Base-by-base conservation (phyloP, 164 flowering plant species). In the Saururus chinensis region DNA sequence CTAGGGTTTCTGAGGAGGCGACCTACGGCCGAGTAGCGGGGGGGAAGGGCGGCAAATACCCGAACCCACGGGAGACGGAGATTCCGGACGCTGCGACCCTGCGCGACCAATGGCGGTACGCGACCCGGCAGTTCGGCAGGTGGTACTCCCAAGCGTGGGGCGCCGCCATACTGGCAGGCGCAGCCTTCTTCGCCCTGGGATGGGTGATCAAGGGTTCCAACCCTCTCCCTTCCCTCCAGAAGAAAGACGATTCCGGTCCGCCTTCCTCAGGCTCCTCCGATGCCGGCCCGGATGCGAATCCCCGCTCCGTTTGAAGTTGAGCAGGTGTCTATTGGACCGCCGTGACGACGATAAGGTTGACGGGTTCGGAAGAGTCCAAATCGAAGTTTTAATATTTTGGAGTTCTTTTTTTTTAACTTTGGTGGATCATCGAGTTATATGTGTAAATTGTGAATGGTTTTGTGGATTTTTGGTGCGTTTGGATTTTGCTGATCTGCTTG, bases 81-180 rank as follows among this genome's bases (percentile, higher is more conserved):
- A 88, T 72, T 61, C 89, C 96, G 19, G 90, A 88, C 71, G 66
- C 88, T n/a, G 85, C 83, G 4, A 82, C 96, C 1, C 85, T 88
- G 41, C 70, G 86, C 24, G 90, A 88, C n/a, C 92, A 88, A 42
- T 86, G 89, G 92, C 73, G 73, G 68, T 89, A 58, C 59, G 92
- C 96, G 0, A 83, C 74, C 6, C 74, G 72, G 53, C 87, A 82
- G 78, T 89, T 84, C 76, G 81, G 88, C 58, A 76, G 48, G 59
- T 82, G 89, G 89, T 86, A 88, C 73, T 86, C 92, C 21, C 86
- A 78, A 61, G 92, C 96, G 0, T 86, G 96, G 92, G 92, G 96
- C 57, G 82, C 96, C 14, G 92, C 96, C 41, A 84, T 89, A 61
- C 81, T 89, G 22, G 90, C 92, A 5, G 92, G 96, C 4, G 53